Percentiles rank a stretch among this genome's conserved stretches.
Conservation (phyloP, 2,329 filamentous ascomycete genomes). For the Colletotrichum eleusines region DNA sequence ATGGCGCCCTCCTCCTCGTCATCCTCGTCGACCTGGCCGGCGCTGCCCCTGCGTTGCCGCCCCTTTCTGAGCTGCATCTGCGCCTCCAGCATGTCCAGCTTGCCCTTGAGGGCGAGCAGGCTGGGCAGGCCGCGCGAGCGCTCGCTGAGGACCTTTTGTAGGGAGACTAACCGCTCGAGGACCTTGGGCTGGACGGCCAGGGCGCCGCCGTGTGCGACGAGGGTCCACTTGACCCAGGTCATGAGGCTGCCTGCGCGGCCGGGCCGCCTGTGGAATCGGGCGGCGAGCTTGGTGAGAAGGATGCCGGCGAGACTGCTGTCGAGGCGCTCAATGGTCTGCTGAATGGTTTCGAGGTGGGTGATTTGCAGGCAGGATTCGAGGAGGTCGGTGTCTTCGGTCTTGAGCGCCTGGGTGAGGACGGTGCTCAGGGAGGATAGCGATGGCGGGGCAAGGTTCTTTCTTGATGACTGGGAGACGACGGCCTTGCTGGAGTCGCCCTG, state of each 20-base stretch:
- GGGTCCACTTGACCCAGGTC: conserved; percentile 95
- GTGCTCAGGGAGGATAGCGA: conserved; percentile 87
- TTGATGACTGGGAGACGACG: conserved; percentile 56
- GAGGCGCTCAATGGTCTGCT: conserved; percentile 89
- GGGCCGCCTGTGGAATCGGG: conserved; percentile 86
- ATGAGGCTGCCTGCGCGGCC: conserved; percentile 91
- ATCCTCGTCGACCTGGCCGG: conserved; percentile 60
- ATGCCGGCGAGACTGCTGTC: conserved; percentile 85
- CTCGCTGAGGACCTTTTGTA: conserved; percentile 90
- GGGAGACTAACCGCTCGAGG: conserved; percentile 78
- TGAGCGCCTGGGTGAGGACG: conserved; percentile 92
- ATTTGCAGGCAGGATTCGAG: conserved; percentile 93
- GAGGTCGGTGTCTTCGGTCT: conserved; percentile 89
- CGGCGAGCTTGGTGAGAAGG: conserved; percentile 86
- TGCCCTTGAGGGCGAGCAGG: conserved; percentile 90
- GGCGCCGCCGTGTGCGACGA: conserved; percentile 91
- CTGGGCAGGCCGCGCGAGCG: conserved; percentile 85
- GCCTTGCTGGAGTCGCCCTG: conserved; percentile 46
- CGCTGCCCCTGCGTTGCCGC: conserved; percentile 64
- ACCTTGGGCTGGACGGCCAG: conserved; percentile 88
- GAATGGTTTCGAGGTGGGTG: conserved; percentile 80
- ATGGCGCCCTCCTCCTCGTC: conserved; percentile 78
- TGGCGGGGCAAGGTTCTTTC: conserved; percentile 68
- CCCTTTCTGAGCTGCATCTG: conserved; percentile 85
- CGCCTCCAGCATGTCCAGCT: conserved; percentile 92